A percentile compares a stretch with the other conserved stretches of the same genome.
Conservation (phyloP, 495 filamentous ascomycete species). For the Beverwykella pulmonaria region DNA sequence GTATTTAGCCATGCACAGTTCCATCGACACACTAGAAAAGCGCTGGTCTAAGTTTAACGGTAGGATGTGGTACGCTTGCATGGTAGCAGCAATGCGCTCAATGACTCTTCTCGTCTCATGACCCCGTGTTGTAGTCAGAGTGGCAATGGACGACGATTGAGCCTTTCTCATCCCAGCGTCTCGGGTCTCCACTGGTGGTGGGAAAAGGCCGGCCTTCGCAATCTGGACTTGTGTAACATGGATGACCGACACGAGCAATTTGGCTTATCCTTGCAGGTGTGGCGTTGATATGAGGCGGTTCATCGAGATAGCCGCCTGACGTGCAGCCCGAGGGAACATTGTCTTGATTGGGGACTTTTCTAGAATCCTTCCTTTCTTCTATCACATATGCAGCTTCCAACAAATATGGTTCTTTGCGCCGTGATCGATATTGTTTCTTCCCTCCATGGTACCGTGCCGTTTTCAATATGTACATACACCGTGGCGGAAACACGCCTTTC, state of each 20-base stretch:
- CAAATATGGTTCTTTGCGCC: neutral
- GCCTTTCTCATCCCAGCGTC: neutral
- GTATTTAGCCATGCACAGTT: neutral
- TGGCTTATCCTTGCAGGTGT: constrained; percentile 12
- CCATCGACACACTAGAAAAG: neutral
- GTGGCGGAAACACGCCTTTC: no score
- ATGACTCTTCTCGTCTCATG: neutral
- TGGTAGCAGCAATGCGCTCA: neutral
- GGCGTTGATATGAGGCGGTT: constrained; percentile 10
- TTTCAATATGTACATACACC: no score
- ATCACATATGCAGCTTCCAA: constrained; percentile 10
- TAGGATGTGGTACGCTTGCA: neutral
- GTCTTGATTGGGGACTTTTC: constrained; percentile 9
- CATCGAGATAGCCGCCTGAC: constrained; percentile 21
- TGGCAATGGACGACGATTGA: neutral
- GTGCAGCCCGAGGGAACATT: neutral
- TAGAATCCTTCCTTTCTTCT: constrained; percentile 4
- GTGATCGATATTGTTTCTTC: neutral
- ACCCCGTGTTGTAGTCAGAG: neutral
- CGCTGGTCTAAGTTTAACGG: neutral
- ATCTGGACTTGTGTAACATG: neutral
- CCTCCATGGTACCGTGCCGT: no score
- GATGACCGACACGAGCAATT: neutral
- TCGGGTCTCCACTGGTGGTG: neutral
- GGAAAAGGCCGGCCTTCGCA: neutral